Base-by-base conservation (phyloP, 371 early-diverging fungal species). In the Entomophthora muscae region DNA sequence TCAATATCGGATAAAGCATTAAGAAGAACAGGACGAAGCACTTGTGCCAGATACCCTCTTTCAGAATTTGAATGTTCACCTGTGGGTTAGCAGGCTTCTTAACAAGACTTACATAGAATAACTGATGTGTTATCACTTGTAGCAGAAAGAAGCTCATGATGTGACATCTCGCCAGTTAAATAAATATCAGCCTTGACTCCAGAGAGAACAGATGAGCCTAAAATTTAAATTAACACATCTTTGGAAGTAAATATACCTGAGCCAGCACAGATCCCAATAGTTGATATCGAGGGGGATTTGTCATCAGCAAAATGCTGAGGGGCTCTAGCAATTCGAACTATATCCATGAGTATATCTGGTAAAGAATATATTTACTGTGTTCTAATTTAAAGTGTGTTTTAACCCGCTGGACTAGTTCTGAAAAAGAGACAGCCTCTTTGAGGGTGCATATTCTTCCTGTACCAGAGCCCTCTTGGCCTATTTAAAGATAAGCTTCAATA, bases 131-230 rank as follows among this genome's bases (percentile, higher is more conserved):
- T 74, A 32, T 80, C 75, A 10, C 81, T 84, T 23, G 84, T 69
- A 12, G 89, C 90, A 51, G 81, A 85, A 55, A 97, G 75, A 1
- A 95, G 77, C 61, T 92, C 92, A 66, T 95, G 95, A 68, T 95
- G 96, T 17, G 83, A 79, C 82, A 94, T 87, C 73, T 95, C 96
- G 26, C 98, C 98, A n/a, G 98, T 91, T 32, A 95, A 79, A 67
- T 83, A 86, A 54, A 98, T 68, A 65, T 92, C 92, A n/a, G n/a
- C n/a, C n/a, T n/a, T n/a, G n/a, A n/a, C n/a, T n/a, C n/a, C n/a
- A n/a, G n/a, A n/a, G n/a, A n/a, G n/a, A n/a, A n/a, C n/a, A n/a
- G n/a, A n/a, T n/a, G n/a, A n/a, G n/a, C n/a, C n/a, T n/a, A n/a
- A n/a, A n/a, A n/a, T n/a, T n/a, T n/a, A n/a, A n/a, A n/a, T n/a